Evolutionary conservation across 805 yeast species (phyloP).

Genomic region (Phaffomyces antillensis): DNA sequence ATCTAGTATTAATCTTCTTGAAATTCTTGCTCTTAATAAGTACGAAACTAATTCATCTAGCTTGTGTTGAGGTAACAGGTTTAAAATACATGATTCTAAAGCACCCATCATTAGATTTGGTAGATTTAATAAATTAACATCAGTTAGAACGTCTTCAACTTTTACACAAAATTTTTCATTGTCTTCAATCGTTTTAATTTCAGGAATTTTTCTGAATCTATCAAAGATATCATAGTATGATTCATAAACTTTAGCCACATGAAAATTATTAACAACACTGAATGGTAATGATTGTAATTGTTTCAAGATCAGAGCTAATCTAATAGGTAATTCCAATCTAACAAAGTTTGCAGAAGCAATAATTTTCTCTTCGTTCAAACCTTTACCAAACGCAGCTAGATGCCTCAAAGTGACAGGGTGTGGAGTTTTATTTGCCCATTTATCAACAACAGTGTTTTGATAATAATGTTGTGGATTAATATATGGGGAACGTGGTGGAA

Average conservation of each 20-base stretch:
- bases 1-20: constrained; percentile 85
- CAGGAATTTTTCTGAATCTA: constrained; percentile 66
- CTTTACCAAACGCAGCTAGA: constrained; percentile 82
- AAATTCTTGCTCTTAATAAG: constrained; percentile 76
- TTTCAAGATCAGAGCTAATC: constrained; percentile 73
- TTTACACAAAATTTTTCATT: constrained; percentile 66
- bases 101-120: constrained; percentile 94
- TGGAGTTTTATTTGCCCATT: constrained; percentile 59
- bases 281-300: constrained; percentile 81
- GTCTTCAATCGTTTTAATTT: constrained; percentile 62
- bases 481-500: constrained; percentile 35
- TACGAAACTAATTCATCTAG: constrained; percentile 72
- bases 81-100: constrained; percentile 62
- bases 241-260: constrained; percentile 82
- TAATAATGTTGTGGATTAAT: constrained; percentile 74
- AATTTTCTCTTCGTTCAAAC: constrained; percentile 67
- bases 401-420: constrained; percentile 90
- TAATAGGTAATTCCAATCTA: constrained; percentile 71
- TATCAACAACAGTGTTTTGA: constrained; percentile 63
- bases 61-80: constrained; percentile 48
- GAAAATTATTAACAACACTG: constrained; percentile 77
- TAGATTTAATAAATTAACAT: constrained; percentile 72
- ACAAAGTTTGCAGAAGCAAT: constrained; percentile 85
- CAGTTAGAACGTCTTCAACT: constrained; percentile 54
- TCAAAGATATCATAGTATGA: constrained; percentile 85